Base-by-base conservation (phyloP, 1,284 basidiomycete species). In the Uromyces viciae-fabae region DNA sequence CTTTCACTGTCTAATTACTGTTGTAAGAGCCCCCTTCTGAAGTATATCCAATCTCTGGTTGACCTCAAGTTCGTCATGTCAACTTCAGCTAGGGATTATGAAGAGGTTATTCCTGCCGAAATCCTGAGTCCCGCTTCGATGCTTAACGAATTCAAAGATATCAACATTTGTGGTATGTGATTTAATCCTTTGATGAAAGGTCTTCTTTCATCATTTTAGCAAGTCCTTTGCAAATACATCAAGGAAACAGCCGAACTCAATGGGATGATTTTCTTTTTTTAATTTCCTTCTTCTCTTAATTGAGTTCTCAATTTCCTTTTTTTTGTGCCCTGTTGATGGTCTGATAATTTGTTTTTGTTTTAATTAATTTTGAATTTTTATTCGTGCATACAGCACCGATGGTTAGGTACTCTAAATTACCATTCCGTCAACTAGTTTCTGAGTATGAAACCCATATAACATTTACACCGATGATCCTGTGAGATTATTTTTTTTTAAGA, bases 401-500 rank as follows among this genome's bases (percentile, higher is more conserved):
- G 83, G 89, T 90, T 25, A 87, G 90, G 40, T 90, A 89, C 83
- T 89, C 88, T 49, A 90, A 90, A 84, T 85, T 90, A 0, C 88
- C 89, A 1, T 90, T 90, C 83, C 87, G 90, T 8, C 88, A 89
- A 75, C 86, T 90, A 0, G 88, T 88, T 3, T 88, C 89, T 0
- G 86, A 87, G 42, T 90, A 90, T 85, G 87, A 90, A 72, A 88
- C 88, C 4, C 90, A 90, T 82, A 88, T 90, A 78, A 90, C 89
- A 1, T 87, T 88, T 75, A 90, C 90, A 22, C 90, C 90, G 0
- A 90, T 90, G 90, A 90, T 90, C 40, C 87, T 90, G 69, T 89
- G 86, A 46, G 9, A 31, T 31, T 8, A 36, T 54, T 0, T 1
- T 25, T 43, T 28, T 2, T 49, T 68, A 25, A n/a, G n/a, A n/a